A percentile compares a stretch with the other conserved stretches of the same genome.
Conservation (phyloP, 1,284 basidiomycete species). For the Abortiporus biennis region DNA sequence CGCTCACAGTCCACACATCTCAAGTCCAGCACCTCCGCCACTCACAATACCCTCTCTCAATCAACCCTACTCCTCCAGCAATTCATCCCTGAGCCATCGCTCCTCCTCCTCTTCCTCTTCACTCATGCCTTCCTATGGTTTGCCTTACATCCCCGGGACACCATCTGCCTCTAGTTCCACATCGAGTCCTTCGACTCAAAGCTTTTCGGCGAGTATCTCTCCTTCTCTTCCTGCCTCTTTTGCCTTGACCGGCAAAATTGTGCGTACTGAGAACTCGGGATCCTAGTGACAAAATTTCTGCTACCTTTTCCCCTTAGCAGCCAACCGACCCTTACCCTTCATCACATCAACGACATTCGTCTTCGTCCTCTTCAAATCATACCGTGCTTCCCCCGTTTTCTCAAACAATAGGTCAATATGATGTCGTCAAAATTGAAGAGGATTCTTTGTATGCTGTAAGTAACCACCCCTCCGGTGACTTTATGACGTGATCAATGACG, state of each 20-base stretch:
- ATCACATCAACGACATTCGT: slow-evolving; percentile 12
- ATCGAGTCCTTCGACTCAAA: slow-evolving; percentile 63
- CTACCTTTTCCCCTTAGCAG: slow-evolving; percentile 38
- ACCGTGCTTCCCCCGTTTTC: slow-evolving; percentile 19
- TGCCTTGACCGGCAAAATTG: slow-evolving; percentile 22
- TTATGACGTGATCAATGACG: not conserved
- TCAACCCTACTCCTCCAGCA: slow-evolving; percentile 19
- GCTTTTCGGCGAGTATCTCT: slow-evolving; percentile 76
- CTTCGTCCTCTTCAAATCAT: slow-evolving; percentile 17
- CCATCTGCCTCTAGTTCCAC: slow-evolving; percentile 68
- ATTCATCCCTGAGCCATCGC: slow-evolving; percentile 5
- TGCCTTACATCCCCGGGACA: slow-evolving; percentile 57
- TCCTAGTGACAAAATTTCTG: slow-evolving; percentile 41
- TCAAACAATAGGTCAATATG: slow-evolving; percentile 25
- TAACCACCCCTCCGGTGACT: slow-evolving; percentile 8
- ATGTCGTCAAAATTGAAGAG: slow-evolving; percentile 49
- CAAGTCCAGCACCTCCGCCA: slow-evolving; percentile 52
- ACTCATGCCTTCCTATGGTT: slow-evolving; percentile 43
- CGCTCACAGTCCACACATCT: slow-evolving; percentile 25
- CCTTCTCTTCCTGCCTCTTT: slow-evolving; percentile 27
- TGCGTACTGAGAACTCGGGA: slow-evolving; percentile 29
- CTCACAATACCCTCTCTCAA: slow-evolving; percentile 45
- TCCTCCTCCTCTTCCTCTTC: slow-evolving; percentile 30
- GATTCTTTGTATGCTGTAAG: slow-evolving; percentile 55
- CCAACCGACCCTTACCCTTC: slow-evolving; percentile 44